phyloP scores from a whole-genome alignment of 305 asterid genomes.

The Solanum hybrid region DNA sequence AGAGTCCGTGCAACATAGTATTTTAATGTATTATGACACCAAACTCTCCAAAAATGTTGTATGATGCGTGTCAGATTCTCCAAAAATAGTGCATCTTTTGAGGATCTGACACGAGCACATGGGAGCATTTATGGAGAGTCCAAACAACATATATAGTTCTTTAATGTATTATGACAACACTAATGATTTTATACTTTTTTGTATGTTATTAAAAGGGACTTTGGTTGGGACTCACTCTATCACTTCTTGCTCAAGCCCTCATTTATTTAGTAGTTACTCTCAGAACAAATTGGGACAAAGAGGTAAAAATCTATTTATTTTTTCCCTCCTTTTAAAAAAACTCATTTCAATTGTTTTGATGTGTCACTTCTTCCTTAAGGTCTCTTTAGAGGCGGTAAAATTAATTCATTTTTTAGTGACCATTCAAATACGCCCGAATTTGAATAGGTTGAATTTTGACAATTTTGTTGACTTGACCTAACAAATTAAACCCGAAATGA shows the following conservation, averaged over 20 bases:
- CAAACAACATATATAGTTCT: neutral
- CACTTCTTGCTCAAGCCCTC: slow-evolving; percentile 12
- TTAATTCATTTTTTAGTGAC: neutral
- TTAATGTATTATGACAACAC: neutral
- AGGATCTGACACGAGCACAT: neutral
- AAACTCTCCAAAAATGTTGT: neutral
- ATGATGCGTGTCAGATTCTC: neutral
- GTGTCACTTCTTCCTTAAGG: neutral
- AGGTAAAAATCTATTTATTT: neutral
- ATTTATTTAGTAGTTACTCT: slow-evolving; percentile 8
- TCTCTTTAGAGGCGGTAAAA: neutral
- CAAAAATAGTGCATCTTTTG: neutral
- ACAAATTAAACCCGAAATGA: neutral
- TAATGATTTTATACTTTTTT: neutral
- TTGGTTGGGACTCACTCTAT: slow-evolving; percentile 15
- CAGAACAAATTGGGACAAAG: slow-evolving; percentile 18
- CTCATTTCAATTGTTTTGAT: neutral
- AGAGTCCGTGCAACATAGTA: neutral
- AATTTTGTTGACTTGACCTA: neutral
- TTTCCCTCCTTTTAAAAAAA: neutral
- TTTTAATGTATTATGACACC: neutral
- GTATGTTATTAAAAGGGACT: slow-evolving; percentile 11
- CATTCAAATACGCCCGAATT: neutral
- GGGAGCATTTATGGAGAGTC: neutral
- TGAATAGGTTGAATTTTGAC: neutral